Percentiles rank a stretch among this genome's conserved stretches.
Evolutionary conservation across 139 green algal genomes (phyloP).

Genomic region (Haematococcus sp.): DNA sequence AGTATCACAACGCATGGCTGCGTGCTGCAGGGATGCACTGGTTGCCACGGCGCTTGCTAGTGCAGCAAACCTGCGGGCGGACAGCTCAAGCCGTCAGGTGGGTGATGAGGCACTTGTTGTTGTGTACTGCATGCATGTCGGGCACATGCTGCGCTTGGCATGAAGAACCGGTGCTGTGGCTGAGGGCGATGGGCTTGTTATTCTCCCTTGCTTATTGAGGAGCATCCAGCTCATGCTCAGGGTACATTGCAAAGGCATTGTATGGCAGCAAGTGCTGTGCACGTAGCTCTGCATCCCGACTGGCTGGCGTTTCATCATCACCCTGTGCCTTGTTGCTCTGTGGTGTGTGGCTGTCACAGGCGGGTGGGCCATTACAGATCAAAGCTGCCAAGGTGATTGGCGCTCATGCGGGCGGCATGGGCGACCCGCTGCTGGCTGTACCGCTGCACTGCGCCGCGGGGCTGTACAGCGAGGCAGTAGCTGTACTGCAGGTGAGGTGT

Average conservation of each 20-base stretch:
- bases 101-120: too few species aligned
- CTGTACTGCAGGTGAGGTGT: conserved; percentile 52
- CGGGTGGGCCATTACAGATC: background rate
- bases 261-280: too few species aligned
- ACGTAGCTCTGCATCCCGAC: too few species aligned
- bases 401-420: conserved; percentile 69
- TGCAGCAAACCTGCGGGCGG: conserved; percentile 22
- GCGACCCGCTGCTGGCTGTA: conserved; percentile 76
- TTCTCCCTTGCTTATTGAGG: background rate
- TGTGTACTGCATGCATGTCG: too few species aligned
- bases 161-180: conserved; percentile 1
- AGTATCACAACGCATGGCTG: too few species aligned
- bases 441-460: conserved; percentile 74
- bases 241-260: too few species aligned
- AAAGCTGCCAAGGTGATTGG: conserved; percentile 77
- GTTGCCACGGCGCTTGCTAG: conserved; percentile 74
- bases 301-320: too few species aligned
- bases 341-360: too few species aligned
- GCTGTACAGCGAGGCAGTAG: conserved; percentile 50
- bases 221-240: conserved; percentile 2
- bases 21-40: conserved; percentile 74
- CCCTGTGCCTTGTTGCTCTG: too few species aligned
- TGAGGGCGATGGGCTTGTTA: background rate
- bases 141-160: too few species aligned
- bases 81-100: background rate